Percentiles rank a stretch among this genome's conserved stretches.
Evolutionary conservation across 2,329 filamentous ascomycete species (phyloP).

Genomic region (Beauveria scarabaeidicola): DNA sequence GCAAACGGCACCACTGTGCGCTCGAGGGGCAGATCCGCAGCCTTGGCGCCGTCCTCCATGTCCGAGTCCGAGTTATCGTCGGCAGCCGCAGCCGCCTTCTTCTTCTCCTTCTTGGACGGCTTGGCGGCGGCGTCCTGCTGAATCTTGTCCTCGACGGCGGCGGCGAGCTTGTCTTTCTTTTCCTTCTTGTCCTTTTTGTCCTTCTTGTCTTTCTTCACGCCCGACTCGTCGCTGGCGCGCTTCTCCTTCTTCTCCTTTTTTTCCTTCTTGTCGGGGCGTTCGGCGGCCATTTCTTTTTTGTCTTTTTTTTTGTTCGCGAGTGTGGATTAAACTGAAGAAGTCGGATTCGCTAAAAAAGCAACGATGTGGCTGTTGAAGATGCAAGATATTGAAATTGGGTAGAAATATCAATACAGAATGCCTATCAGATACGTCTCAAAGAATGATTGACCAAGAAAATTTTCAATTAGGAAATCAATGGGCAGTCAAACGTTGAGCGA

Average conservation of each 20-base stretch:
- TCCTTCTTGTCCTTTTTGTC: slow-evolving; percentile 62
- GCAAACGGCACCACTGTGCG: slow-evolving; percentile 74
- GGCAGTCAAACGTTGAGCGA: not conserved
- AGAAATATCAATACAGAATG: not conserved
- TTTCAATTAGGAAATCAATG: not conserved
- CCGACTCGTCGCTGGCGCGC: slow-evolving; percentile 45
- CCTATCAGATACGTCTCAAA: not conserved
- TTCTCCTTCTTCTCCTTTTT: slow-evolving; percentile 57
- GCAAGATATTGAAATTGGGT: not conserved
- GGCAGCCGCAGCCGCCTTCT: slow-evolving; percentile 29
- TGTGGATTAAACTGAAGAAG: too few relatives aligned
- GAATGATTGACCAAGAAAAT: not conserved
- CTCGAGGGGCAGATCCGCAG: slow-evolving; percentile 32
- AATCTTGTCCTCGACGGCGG: slow-evolving; percentile 57
- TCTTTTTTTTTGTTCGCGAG: slow-evolving; percentile 1
- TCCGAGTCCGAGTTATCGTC: slow-evolving; percentile 37
- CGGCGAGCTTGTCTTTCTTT: slow-evolving; percentile 62
- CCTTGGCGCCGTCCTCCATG: slow-evolving; percentile 29
- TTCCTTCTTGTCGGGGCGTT: slow-evolving; percentile 42
- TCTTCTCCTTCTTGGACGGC: slow-evolving; percentile 19
- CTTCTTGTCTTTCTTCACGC: slow-evolving; percentile 48
- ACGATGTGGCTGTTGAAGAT: not conserved
- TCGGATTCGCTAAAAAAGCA: slow-evolving; percentile 11
- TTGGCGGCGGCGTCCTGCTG: slow-evolving; percentile 40
- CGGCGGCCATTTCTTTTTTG: slow-evolving; percentile 42